phyloP scores from a whole-genome alignment of 179 eudicot species.

The Corrigiola litoralis region DNA sequence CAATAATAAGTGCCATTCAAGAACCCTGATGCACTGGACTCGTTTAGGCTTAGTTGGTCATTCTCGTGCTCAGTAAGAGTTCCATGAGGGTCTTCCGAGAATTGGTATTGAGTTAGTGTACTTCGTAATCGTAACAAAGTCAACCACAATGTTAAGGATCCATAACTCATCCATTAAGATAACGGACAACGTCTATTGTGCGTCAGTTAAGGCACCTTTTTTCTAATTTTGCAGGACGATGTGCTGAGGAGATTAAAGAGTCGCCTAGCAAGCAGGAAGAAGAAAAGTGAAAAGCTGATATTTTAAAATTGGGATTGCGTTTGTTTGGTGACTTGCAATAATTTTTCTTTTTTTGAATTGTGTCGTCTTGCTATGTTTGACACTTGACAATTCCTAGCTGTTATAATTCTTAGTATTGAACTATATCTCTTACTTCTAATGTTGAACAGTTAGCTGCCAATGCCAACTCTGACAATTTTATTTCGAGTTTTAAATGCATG shows the following conservation, averaged over 20 bases:
- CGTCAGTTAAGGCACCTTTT: too few relatives aligned
- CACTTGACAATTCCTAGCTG: conserved; percentile 29
- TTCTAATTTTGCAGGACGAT: conserved; percentile 36
- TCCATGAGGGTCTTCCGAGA: too few relatives aligned
- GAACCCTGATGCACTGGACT: too few relatives aligned
- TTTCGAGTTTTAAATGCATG: background rate
- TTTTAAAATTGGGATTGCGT: conserved; percentile 24
- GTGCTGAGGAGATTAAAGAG: conserved; percentile 55
- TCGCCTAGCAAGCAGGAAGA: conserved; percentile 49
- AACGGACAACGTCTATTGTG: too few relatives aligned
- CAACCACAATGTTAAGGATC: too few relatives aligned
- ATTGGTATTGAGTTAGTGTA: too few relatives aligned
- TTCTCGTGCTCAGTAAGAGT: too few relatives aligned
- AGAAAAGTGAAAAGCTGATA: conserved; percentile 27
- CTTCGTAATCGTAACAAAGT: too few relatives aligned
- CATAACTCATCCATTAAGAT: too few relatives aligned
- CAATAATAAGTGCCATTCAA: too few relatives aligned
- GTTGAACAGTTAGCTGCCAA: background rate
- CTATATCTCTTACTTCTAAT: background rate
- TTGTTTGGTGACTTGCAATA: conserved; percentile 19
- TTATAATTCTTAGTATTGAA: conserved; percentile 22
- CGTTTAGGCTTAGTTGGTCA: too few relatives aligned
- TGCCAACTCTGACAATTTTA: background rate
- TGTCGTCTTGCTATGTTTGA: conserved; percentile 21
- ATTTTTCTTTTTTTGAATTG: conserved; percentile 20